Evolutionary conservation across 139 green algal species (phyloP).

Genomic region (Limnomonas spitsbergensis): DNA sequence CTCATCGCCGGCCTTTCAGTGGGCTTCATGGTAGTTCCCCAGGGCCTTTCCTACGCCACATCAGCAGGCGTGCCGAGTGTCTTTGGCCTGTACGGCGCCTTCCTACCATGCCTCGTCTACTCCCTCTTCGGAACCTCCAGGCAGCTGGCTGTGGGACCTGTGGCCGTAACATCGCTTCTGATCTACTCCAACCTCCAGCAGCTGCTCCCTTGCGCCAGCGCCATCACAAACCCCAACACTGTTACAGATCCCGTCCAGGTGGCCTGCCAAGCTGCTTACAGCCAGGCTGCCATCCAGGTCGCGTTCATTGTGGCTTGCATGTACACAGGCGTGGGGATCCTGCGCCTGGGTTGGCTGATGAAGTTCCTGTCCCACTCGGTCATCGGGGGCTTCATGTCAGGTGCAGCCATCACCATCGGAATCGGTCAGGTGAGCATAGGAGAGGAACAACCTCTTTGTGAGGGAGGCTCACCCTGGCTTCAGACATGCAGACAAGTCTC

Average conservation of each 20-base stretch:
- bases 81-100: constrained; percentile 87
- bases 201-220: constrained; percentile 14
- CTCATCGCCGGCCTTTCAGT: constrained; percentile 67
- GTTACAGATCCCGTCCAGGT: not conserved
- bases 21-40: constrained; percentile 74
- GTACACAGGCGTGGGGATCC: constrained; percentile 70
- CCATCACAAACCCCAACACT: constrained; percentile 32
- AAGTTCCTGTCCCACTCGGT: constrained; percentile 82
- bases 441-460: too few species aligned
- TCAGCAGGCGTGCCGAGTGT: constrained; percentile 65
- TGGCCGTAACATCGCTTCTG: constrained; percentile 41
- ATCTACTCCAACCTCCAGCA: constrained; percentile 25
- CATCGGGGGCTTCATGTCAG: constrained; percentile 82
- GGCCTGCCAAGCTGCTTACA: constrained; percentile 31
- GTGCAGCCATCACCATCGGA: constrained; percentile 82
- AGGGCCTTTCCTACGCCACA: constrained; percentile 68
- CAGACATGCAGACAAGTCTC: not conserved
- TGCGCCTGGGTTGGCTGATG: constrained; percentile 79
- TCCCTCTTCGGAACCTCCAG: constrained; percentile 62
- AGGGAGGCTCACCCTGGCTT: too few species aligned
- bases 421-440: constrained; percentile 56
- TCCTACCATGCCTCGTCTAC: constrained; percentile 79
- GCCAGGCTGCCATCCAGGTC: constrained; percentile 38
- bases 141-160: constrained; percentile 14
- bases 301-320: constrained; percentile 68